A percentile compares a stretch with the other conserved stretches of the same genome.
phyloP scores from a whole-genome alignment of 2,329 filamentous ascomycete genomes.

The Epichloe festucae region DNA sequence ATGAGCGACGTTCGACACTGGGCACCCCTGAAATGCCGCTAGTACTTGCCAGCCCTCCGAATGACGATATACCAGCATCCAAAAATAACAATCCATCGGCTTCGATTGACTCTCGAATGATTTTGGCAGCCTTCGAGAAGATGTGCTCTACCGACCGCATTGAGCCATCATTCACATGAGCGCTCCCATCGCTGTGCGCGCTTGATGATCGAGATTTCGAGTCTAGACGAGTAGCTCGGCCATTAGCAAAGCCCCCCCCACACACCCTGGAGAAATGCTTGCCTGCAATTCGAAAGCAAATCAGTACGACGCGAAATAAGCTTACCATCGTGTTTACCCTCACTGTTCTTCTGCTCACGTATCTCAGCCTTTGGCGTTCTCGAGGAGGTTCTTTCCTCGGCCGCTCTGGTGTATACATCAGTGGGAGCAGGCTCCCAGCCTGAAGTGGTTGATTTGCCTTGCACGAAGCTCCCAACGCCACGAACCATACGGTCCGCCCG shows the following conservation, averaged over 20 bases:
- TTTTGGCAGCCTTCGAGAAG: slow-evolving; percentile 31
- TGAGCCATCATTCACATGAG: slow-evolving; percentile 1
- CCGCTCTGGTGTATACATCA: background rate
- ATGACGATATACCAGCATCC: slow-evolving; percentile 20
- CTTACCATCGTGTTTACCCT: background rate
- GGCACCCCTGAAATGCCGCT: background rate
- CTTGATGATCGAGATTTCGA: background rate
- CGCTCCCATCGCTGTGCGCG: background rate
- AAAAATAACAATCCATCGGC: slow-evolving; percentile 24
- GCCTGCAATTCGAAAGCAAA: background rate
- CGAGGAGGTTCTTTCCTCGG: background rate
- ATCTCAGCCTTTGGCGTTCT: background rate
- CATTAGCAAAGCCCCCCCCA: background rate
- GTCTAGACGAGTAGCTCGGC: background rate
- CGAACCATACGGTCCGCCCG: slow-evolving; percentile 24
- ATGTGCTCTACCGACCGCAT: slow-evolving; percentile 10
- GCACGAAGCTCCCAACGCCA: slow-evolving; percentile 23
- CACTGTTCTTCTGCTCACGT: background rate
- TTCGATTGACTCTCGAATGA: slow-evolving; percentile 29
- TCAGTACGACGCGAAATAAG: background rate
- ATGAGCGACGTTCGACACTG: background rate
- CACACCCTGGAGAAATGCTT: background rate
- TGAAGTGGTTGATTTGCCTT: slow-evolving; percentile 18
- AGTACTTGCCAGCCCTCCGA: slow-evolving; percentile 3
- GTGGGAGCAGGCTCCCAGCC: slow-evolving; percentile 10